Percentiles rank a stretch among this genome's conserved stretches.
These are phyloP conservation scores for Piper longum DNA, from an alignment of 164 flowering plant genomes.

Conservation along the genomic window DNA sequence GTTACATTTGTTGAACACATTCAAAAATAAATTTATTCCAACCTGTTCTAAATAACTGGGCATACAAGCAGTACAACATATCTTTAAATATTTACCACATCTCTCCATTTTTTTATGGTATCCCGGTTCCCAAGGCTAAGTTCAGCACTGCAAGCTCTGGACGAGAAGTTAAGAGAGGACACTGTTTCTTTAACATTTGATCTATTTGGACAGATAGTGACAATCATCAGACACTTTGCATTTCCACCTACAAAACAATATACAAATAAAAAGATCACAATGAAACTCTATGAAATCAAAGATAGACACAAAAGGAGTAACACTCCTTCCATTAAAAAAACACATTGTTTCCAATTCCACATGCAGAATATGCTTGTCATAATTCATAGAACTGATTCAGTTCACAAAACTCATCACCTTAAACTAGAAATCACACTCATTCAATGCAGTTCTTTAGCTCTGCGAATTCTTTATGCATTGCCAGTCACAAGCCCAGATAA, in stretches of 20 bases:
- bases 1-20: too few species aligned
- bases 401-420: too few species aligned
- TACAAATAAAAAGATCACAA: not conserved
- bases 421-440: too few species aligned
- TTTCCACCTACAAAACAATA: slow-evolving; percentile 55
- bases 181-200: slow-evolving; percentile 64
- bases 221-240: slow-evolving; percentile 78
- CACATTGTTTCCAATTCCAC: not conserved
- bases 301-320: not conserved
- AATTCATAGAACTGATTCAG: not conserved
- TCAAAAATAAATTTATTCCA: too few species aligned
- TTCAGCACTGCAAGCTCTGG: slow-evolving; percentile 77
- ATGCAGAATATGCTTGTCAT: not conserved
- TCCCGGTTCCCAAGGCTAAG: slow-evolving; percentile 91
- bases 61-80: not conserved
- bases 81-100: slow-evolving; percentile 48
- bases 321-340: not conserved
- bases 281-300: too few species aligned
- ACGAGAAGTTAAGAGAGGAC: slow-evolving; percentile 67
- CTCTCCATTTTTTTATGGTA: slow-evolving; percentile 93
- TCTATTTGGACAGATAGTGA: slow-evolving; percentile 62
- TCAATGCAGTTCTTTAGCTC: too few species aligned
- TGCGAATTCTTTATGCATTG: too few species aligned
- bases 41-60: not conserved
- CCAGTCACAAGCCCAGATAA: too few species aligned